phyloP scores from a whole-genome alignment of 192 early-diverging fungal genomes.

The Coemansia erecta region DNA sequence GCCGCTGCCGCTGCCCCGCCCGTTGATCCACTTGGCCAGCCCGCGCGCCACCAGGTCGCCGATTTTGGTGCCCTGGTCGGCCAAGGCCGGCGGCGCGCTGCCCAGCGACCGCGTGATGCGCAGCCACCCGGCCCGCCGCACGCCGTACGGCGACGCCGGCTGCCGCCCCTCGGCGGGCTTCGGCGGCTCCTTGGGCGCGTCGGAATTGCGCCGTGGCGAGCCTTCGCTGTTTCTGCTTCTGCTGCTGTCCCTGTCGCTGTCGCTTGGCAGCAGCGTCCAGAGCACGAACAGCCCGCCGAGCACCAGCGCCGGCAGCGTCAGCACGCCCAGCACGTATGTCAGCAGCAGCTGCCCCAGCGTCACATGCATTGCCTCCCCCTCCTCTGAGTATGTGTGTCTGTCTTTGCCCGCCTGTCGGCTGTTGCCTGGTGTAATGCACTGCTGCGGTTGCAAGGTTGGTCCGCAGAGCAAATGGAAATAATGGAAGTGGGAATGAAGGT shows the following conservation, averaged over 20 bases:
- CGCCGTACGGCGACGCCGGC: conserved; percentile 34
- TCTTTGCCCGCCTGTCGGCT: too few species aligned
- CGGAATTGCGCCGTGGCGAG: too few species aligned
- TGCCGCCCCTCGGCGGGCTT: too few species aligned
- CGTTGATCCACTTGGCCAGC: conserved; percentile 41
- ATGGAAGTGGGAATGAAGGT: too few species aligned
- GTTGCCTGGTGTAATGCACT: too few species aligned
- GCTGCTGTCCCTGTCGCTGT: background rate
- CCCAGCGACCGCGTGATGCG: conserved; percentile 43
- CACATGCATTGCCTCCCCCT: conserved; percentile 8
- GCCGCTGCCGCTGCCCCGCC: conserved; percentile 13
- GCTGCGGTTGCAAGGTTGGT: background rate
- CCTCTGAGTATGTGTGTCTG: too few species aligned
- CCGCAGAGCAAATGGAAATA: background rate
- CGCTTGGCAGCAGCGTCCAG: conserved; percentile 24
- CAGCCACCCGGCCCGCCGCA: conserved; percentile 48
- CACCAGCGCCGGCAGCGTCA: conserved; percentile 35
- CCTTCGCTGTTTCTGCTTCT: background rate
- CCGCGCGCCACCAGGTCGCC: conserved; percentile 45
- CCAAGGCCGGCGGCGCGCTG: conserved; percentile 12
- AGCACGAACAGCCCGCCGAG: conserved; percentile 20
- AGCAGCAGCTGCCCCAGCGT: conserved; percentile 24
- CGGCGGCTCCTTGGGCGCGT: too few species aligned
- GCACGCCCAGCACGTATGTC: conserved; percentile 41
- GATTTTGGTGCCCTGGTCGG: conserved; percentile 23